phyloP scores from a whole-genome alignment of 2,329 filamentous ascomycete genomes.

The Aspergillus aculeatinus region DNA sequence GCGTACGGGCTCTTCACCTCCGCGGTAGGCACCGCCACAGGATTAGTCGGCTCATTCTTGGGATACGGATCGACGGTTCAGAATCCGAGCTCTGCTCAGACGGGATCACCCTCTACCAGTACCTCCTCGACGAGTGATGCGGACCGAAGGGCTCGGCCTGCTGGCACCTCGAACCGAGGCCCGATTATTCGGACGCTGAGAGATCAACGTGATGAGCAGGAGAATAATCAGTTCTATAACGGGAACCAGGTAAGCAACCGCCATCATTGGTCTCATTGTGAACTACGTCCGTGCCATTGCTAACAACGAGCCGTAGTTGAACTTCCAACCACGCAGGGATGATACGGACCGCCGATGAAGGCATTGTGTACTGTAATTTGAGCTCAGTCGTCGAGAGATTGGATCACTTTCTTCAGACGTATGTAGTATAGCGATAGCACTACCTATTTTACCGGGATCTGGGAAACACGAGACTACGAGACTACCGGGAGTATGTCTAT shows the following conservation, averaged over 20 bases:
- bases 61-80: constrained; percentile 36
- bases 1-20: constrained; percentile 46
- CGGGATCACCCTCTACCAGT: constrained; percentile 8
- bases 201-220: constrained; percentile 54
- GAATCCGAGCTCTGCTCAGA: constrained; percentile 12
- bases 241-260: constrained; percentile 72
- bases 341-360: constrained; percentile 15
- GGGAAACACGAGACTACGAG: neutral
- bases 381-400: neutral
- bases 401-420: neutral
- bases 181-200: constrained; percentile 54
- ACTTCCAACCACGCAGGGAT: constrained; percentile 21
- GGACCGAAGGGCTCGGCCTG: constrained; percentile 17
- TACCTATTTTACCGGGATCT: neutral
- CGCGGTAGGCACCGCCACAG: constrained; percentile 43
- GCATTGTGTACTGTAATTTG: neutral
- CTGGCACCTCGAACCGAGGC: constrained; percentile 16
- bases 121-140: constrained; percentile 8
- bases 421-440: constrained; percentile 9
- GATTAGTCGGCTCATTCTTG: constrained; percentile 45
- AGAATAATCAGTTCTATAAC: constrained; percentile 78
- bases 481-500: neutral
- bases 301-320: constrained; percentile 15
- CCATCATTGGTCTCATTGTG: neutral
- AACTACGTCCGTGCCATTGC: neutral